A percentile compares a stretch with the other conserved stretches of the same genome.
Evolutionary conservation across 208 protist species (phyloP).

Genomic region (Trypanosomatidae sp.): DNA sequence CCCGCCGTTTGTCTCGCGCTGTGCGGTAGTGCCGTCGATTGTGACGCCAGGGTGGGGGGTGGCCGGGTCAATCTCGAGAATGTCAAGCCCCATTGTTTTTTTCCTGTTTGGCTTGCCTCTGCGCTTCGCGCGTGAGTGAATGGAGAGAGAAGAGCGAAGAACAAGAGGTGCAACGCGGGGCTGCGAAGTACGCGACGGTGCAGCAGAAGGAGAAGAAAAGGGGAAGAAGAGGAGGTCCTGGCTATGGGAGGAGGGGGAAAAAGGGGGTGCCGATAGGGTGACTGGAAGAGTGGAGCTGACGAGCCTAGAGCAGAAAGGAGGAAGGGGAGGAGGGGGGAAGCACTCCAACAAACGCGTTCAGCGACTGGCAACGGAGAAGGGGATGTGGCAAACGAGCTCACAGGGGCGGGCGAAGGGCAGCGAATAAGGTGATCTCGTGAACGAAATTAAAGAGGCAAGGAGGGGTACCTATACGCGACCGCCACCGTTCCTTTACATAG

Average conservation of each 20-base stretch:
- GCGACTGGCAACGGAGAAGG: neutral
- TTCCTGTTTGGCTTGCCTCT: neutral
- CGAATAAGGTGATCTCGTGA: neutral
- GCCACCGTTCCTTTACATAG: neutral
- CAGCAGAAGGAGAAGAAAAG: neutral
- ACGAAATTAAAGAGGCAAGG: neutral
- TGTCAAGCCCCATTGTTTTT: conserved; percentile 67
- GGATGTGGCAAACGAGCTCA: neutral
- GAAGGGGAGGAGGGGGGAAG: neutral
- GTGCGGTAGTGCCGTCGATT: conserved; percentile 61
- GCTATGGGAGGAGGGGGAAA: neutral
- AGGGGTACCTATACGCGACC: neutral
- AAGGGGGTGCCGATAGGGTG: neutral
- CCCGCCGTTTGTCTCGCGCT: conserved; percentile 86
- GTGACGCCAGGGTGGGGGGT: conserved; percentile 86
- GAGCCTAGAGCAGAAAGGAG: neutral
- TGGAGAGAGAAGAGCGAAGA: neutral
- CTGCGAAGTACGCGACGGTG: neutral
- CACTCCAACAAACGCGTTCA: neutral
- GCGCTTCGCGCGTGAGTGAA: neutral
- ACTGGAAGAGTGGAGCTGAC: neutral
- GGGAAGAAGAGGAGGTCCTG: neutral
- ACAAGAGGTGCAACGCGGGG: neutral
- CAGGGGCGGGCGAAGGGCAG: neutral
- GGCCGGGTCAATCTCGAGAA: conserved; percentile 78